Conservation (phyloP, 2,329 filamentous ascomycete genomes). For the Fusarium sublunatum region DNA sequence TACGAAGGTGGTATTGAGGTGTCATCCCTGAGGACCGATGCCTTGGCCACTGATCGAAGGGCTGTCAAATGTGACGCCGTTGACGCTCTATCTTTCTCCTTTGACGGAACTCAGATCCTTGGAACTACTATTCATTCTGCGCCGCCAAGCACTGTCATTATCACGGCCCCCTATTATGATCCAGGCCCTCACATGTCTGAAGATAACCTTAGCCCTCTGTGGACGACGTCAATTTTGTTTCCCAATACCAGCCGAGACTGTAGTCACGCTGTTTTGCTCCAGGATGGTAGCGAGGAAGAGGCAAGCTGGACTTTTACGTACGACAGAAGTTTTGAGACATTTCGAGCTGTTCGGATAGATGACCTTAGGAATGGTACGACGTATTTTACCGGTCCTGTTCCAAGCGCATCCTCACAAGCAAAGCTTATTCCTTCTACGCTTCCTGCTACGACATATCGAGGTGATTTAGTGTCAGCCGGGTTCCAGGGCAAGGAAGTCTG, state of each 20-base stretch:
- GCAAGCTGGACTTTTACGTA: slow-evolving; percentile 83
- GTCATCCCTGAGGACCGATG: slow-evolving; percentile 74
- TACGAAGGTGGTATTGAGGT: slow-evolving; percentile 93
- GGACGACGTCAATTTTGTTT: slow-evolving; percentile 88
- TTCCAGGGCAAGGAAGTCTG: slow-evolving; percentile 79
- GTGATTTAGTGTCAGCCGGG: slow-evolving; percentile 78
- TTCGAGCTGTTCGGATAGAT: slow-evolving; percentile 79
- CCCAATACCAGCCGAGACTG: slow-evolving; percentile 83
- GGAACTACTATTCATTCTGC: slow-evolving; percentile 76
- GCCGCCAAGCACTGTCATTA: slow-evolving; percentile 76
- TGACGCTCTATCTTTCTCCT: slow-evolving; percentile 79
- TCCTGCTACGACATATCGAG: slow-evolving; percentile 74
- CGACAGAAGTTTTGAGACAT: slow-evolving; percentile 80
- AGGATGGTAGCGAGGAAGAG: slow-evolving; percentile 70
- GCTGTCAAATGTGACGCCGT: slow-evolving; percentile 83
- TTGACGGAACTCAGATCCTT: slow-evolving; percentile 80
- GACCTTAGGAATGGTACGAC: slow-evolving; percentile 80
- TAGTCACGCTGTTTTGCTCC: slow-evolving; percentile 78
- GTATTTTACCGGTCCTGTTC: slow-evolving; percentile 79
- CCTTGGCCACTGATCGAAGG: slow-evolving; percentile 73
- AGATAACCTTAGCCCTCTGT: slow-evolving; percentile 77
- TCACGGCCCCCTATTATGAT: slow-evolving; percentile 84
- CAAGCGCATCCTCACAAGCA: slow-evolving; percentile 62
- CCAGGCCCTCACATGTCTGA: slow-evolving; percentile 73
- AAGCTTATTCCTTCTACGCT: slow-evolving; percentile 75